Percentiles rank a stretch among this genome's conserved stretches.
phyloP scores from a whole-genome alignment of 2,329 filamentous ascomycete genomes.

The Ilyonectria destructans region DNA sequence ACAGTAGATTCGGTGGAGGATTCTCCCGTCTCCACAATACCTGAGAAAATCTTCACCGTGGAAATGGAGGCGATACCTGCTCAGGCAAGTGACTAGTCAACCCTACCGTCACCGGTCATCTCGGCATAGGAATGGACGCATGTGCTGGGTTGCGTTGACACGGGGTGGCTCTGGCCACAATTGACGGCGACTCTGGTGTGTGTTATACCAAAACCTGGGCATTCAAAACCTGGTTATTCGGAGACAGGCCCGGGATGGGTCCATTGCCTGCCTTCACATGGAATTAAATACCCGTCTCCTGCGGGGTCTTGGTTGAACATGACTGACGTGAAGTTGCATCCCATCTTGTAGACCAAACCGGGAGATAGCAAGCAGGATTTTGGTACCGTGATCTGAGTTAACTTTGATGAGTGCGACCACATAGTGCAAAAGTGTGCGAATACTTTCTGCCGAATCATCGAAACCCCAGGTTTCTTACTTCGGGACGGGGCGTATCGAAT shows the following conservation, averaged over 20 bases:
- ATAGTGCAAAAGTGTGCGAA: constrained; percentile 5
- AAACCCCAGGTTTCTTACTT: constrained; percentile 22
- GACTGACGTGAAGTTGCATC: constrained; percentile 17
- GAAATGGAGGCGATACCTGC: constrained; percentile 8
- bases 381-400: constrained; percentile 5
- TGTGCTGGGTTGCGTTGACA: constrained; percentile 2
- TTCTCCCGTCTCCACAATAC: constrained; percentile 11
- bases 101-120: constrained; percentile 7
- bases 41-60: not conserved
- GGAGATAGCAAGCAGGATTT: constrained; percentile 2
- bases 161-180: not conserved
- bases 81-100: constrained; percentile 5
- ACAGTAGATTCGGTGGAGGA: not conserved
- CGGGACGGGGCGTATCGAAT: constrained; percentile 16
- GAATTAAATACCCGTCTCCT: constrained; percentile 10
- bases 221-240: constrained; percentile 8
- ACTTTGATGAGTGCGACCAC: constrained; percentile 9
- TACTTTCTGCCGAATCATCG: not conserved
- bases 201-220: constrained; percentile 1
- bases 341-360: constrained; percentile 14
- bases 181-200: not conserved
- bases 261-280: constrained; percentile 7
- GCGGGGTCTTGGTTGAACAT: constrained; percentile 17
- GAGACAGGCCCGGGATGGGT: constrained; percentile 13
- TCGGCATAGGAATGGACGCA: not conserved